phyloP scores from a whole-genome alignment of 495 filamentous ascomycete species.

The Neurospora terricola region DNA sequence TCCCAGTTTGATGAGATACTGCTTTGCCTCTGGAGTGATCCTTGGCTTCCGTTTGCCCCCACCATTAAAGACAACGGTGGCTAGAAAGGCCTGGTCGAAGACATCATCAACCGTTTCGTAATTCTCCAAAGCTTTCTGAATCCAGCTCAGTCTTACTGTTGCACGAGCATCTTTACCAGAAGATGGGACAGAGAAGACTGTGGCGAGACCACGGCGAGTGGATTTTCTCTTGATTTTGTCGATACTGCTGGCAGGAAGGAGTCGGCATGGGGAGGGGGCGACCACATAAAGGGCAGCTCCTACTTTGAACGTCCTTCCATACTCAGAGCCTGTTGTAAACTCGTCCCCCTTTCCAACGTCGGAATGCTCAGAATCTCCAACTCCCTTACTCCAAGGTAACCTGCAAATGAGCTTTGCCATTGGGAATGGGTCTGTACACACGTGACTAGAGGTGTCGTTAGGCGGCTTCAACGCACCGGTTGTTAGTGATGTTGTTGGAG shows the following conservation, averaged over 20 bases:
- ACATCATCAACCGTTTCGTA: background rate
- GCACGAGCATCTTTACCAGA: background rate
- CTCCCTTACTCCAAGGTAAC: background rate
- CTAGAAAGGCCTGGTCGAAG: background rate
- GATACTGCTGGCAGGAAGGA: background rate
- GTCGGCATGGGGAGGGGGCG: background rate
- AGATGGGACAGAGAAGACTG: background rate
- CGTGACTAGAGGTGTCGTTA: background rate
- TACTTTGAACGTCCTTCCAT: background rate
- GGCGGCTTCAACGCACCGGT: background rate
- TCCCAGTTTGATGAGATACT: background rate
- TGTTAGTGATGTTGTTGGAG: background rate
- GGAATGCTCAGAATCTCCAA: background rate
- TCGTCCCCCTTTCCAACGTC: background rate
- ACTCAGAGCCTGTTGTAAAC: background rate
- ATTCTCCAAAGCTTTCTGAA: background rate
- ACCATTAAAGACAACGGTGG: background rate
- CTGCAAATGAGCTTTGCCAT: background rate
- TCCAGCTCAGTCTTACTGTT: background rate
- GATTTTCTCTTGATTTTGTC: background rate
- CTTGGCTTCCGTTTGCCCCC: background rate
- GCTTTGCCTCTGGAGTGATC: background rate
- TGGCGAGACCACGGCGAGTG: background rate
- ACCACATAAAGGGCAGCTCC: background rate
- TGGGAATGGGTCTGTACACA: background rate